A percentile compares a stretch with the other conserved stretches of the same genome.
These are phyloP conservation scores for Zygosaccharomyces sapae DNA, from an alignment of 1,139 yeast genomes.

Conservation along the genomic window DNA sequence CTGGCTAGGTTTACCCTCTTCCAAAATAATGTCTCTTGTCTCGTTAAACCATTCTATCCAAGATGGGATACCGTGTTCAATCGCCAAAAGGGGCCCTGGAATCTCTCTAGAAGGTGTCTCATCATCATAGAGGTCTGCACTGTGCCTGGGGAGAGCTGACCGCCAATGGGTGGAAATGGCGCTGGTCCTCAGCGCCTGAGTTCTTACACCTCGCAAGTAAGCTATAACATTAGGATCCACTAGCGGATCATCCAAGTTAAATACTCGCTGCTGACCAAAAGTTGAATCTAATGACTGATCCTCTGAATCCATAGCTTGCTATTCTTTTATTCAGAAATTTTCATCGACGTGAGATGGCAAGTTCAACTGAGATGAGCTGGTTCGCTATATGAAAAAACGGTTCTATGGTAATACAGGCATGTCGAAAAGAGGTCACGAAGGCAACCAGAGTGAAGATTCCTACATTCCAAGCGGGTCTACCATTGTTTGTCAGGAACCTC, in stretches of 20 bases:
- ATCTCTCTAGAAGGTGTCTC: constrained; percentile 11
- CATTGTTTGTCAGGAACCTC: constrained; percentile 21
- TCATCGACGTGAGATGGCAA: not conserved
- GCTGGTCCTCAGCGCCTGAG: constrained; percentile 30
- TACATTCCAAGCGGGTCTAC: not conserved
- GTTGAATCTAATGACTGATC: constrained; percentile 22
- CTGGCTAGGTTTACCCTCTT: constrained; percentile 13
- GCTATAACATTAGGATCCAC: constrained; percentile 29
- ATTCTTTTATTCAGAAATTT: not conserved
- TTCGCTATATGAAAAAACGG: not conserved
- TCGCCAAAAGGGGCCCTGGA: not conserved
- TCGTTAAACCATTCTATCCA: constrained; percentile 23
- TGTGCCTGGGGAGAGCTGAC: constrained; percentile 8
- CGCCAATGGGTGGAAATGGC: constrained; percentile 15
- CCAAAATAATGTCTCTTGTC: constrained; percentile 5
- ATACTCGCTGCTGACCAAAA: constrained; percentile 33
- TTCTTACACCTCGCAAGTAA: constrained; percentile 28
- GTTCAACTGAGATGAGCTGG: constrained; percentile 7
- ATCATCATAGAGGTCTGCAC: constrained; percentile 29
- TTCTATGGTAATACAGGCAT: not conserved
- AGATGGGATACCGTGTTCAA: constrained; percentile 7
- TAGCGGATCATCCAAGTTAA: constrained; percentile 23
- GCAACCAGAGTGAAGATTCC: not conserved
- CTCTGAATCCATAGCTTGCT: constrained; percentile 6
- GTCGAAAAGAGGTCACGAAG: not conserved